Conservation (phyloP, 306 rosid species). For the Begonia peltatifolia region DNA sequence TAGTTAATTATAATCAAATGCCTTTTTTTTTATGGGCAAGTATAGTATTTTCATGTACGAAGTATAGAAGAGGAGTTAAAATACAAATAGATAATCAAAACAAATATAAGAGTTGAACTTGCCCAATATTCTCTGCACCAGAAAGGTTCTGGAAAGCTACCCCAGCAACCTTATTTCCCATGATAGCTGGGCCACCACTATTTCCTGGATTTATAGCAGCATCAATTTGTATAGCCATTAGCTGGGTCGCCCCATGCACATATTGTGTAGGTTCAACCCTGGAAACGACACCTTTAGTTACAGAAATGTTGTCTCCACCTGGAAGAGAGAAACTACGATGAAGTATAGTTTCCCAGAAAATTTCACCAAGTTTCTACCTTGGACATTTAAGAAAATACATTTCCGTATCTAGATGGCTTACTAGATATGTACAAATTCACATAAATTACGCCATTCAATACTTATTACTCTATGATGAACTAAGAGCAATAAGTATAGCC, state of each 20-base stretch:
- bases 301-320: slow-evolving; percentile 93
- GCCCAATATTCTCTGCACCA: slow-evolving; percentile 96
- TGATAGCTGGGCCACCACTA: slow-evolving; percentile 95
- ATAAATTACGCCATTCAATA: too few species aligned
- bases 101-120: slow-evolving; percentile 6
- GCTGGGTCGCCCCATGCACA: slow-evolving; percentile 78
- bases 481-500: too few species aligned
- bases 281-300: slow-evolving; percentile 85
- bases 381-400: too few species aligned
- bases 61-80: too few species aligned
- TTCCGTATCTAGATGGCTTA: neutral
- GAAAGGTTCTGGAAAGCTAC: slow-evolving; percentile 96
- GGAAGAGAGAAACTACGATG: slow-evolving; percentile 1
- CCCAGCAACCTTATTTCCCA: slow-evolving; percentile 74
- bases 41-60: too few species aligned
- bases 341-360: too few species aligned
- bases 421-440: neutral
- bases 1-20: too few species aligned
- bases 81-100: too few species aligned
- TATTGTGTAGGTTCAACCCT: slow-evolving; percentile 91
- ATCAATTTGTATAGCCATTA: slow-evolving; percentile 90
- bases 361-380: too few species aligned
- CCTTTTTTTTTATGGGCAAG: too few species aligned
- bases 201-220: slow-evolving; percentile 95
- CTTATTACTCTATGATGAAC: too few species aligned